Percentiles rank a stretch among this genome's conserved stretches.
Evolutionary conservation across 2,329 filamentous ascomycete species (phyloP).

Genomic region (Cercospora berteroae): DNA sequence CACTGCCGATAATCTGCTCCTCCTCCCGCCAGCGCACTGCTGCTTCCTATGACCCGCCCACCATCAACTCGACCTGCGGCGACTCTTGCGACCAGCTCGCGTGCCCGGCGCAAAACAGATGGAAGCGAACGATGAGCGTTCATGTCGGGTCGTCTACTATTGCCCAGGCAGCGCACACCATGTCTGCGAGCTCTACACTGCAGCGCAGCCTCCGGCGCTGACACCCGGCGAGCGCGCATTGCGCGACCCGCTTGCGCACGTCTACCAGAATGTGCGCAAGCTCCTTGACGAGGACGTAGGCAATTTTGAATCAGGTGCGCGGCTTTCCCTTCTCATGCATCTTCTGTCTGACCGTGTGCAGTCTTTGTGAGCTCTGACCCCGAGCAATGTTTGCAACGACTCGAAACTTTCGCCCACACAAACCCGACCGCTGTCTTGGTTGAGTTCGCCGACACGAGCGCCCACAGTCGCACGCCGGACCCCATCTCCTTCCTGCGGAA

Average conservation of each 20-base stretch:
- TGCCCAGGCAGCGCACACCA: conserved; percentile 29
- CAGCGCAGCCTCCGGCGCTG: conserved; percentile 19
- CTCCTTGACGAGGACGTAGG: conserved; percentile 37
- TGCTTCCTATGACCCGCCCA: background rate
- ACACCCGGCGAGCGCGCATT: conserved; percentile 8
- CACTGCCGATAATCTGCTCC: conserved; percentile 15
- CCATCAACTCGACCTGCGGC: background rate
- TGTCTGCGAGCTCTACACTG: conserved; percentile 30
- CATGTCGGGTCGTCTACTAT: conserved; percentile 36
- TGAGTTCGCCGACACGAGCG: conserved; percentile 23
- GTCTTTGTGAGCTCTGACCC: conserved; percentile 34
- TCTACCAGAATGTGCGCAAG: conserved; percentile 32
- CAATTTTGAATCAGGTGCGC: conserved; percentile 34
- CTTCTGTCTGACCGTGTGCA: conserved; percentile 17
- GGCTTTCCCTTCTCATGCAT: background rate
- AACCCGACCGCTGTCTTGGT: conserved; percentile 33
- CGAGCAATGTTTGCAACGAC: conserved; percentile 27
- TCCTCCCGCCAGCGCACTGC: conserved; percentile 2
- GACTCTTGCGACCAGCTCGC: conserved; percentile 4
- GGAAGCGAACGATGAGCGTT: conserved; percentile 32
- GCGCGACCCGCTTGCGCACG: conserved; percentile 18
- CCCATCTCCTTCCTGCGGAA: conserved; percentile 28
- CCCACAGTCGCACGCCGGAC: conserved; percentile 11
- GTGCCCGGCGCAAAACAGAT: conserved; percentile 26
- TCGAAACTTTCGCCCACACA: conserved; percentile 29